These are phyloP conservation scores for Syncephalis plumigaleata DNA, from an alignment of 371 early-diverging fungal species.

Conservation along the genomic window DNA sequence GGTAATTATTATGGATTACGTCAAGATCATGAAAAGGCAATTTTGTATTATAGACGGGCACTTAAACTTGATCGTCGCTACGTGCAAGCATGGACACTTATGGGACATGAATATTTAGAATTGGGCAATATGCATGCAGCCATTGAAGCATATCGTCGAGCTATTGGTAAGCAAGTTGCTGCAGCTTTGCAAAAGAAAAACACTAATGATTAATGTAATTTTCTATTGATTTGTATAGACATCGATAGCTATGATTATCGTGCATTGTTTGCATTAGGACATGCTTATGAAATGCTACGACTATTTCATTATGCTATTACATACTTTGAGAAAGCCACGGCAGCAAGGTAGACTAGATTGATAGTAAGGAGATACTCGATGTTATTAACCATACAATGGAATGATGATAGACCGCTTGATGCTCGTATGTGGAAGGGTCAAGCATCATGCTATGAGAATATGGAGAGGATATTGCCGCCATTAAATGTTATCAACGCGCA, in stretches of 20 bases:
- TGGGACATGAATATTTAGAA: constrained; percentile 94
- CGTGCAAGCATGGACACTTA: constrained; percentile 73
- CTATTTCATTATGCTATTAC: constrained; percentile 66
- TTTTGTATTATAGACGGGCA: constrained; percentile 72
- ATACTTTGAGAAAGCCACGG: constrained; percentile 66
- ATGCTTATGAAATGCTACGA: constrained; percentile 72
- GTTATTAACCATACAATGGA: background rate
- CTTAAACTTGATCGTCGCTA: constrained; percentile 59
- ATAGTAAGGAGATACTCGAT: background rate
- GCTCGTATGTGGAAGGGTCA: constrained; percentile 63
- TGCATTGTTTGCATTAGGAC: constrained; percentile 88
- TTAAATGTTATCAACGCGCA: constrained; percentile 49
- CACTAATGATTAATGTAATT: background rate
- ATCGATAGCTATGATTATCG: constrained; percentile 70
- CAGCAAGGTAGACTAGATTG: constrained; percentile 26
- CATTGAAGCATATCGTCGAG: constrained; percentile 75
- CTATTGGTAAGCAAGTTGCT: constrained; percentile 21
- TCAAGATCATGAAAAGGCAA: constrained; percentile 65
- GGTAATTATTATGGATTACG: constrained; percentile 82
- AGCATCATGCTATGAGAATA: constrained; percentile 41
- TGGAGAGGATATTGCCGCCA: constrained; percentile 30
- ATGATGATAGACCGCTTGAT: constrained; percentile 39
- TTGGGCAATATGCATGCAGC: constrained; percentile 75
- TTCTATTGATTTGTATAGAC: constrained; percentile 21
- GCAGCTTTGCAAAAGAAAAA: no score